A percentile compares a stretch with the other conserved stretches of the same genome.
Conservation (phyloP, 164 flowering plant species). For the Stephania yunnanensis region DNA sequence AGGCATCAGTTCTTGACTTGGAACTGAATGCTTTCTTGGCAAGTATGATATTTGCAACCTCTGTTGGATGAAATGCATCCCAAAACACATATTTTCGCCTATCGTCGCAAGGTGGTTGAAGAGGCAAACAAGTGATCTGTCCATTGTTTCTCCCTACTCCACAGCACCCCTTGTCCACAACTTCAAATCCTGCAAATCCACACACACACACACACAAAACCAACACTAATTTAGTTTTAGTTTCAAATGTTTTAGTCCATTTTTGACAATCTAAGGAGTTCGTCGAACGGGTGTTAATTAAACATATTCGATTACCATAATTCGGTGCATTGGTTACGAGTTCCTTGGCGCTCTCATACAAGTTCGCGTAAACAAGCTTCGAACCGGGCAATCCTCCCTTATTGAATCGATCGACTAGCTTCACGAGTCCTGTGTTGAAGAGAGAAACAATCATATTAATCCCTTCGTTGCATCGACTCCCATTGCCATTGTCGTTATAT, state of each 20-base stretch:
- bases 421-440: slow-evolving; percentile 59
- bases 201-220: too few species aligned
- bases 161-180: slow-evolving; percentile 75
- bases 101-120: slow-evolving; percentile 61
- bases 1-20: slow-evolving; percentile 27
- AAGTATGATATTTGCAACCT: slow-evolving; percentile 45
- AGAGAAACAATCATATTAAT: slow-evolving; percentile 52
- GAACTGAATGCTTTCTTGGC: slow-evolving; percentile 42
- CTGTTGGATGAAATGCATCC: slow-evolving; percentile 88
- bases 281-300: not conserved
- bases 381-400: slow-evolving; percentile 59
- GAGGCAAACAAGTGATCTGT: slow-evolving; percentile 83
- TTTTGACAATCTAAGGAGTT: not conserved
- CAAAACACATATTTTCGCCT: slow-evolving; percentile 64
- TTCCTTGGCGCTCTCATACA: slow-evolving; percentile 34
- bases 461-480: slow-evolving; percentile 53
- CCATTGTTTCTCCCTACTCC: slow-evolving; percentile 94
- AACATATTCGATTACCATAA: slow-evolving; percentile 37
- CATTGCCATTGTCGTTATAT: slow-evolving; percentile 24
- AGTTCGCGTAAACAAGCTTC: slow-evolving; percentile 62
- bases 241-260: not conserved
- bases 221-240: not conserved
- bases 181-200: slow-evolving; percentile 57
- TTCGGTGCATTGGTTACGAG: slow-evolving; percentile 34
- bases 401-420: slow-evolving; percentile 54